Conservation (phyloP, 257 asterid species). For the Ajuga chamaepitys region DNA sequence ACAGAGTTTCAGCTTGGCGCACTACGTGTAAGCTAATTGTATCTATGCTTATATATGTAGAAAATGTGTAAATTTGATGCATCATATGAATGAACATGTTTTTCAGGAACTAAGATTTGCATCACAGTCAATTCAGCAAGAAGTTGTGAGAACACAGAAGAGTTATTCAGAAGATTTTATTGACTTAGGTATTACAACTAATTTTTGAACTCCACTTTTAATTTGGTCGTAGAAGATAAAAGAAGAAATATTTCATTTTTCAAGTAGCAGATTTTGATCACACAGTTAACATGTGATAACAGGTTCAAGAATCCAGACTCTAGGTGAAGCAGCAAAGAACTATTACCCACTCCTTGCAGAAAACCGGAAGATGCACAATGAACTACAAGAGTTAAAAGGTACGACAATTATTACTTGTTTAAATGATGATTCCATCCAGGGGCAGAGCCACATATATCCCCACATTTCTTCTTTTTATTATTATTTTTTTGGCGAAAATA, state of each 20-base stretch:
- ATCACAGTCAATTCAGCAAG: slow-evolving; percentile 80
- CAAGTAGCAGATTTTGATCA: background rate
- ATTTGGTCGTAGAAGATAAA: background rate
- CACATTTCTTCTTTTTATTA: no score
- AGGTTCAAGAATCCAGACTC: slow-evolving; percentile 41
- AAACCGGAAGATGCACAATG: slow-evolving; percentile 70
- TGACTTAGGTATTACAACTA: slow-evolving; percentile 38
- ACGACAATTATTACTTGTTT: slow-evolving; percentile 1
- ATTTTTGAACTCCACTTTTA: background rate
- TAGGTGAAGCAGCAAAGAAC: slow-evolving; percentile 56
- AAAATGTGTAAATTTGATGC: background rate
- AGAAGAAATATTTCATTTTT: background rate
- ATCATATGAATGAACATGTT: background rate
- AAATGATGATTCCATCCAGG: no score
- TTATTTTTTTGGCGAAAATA: no score
- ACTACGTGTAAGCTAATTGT: slow-evolving; percentile 52
- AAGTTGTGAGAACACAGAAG: slow-evolving; percentile 51
- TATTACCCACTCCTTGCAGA: slow-evolving; percentile 54
- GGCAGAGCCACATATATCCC: no score
- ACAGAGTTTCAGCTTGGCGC: slow-evolving; percentile 87
- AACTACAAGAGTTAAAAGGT: slow-evolving; percentile 92
- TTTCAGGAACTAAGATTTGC: slow-evolving; percentile 61
- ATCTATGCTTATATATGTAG: no score
- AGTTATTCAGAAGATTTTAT: slow-evolving; percentile 57
- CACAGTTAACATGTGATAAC: background rate